Evolutionary conservation across 1,284 basidiomycete species (phyloP), one percentile per base, ranked within the genome.

Genomic region (Ganoderma resinaceum): DNA sequence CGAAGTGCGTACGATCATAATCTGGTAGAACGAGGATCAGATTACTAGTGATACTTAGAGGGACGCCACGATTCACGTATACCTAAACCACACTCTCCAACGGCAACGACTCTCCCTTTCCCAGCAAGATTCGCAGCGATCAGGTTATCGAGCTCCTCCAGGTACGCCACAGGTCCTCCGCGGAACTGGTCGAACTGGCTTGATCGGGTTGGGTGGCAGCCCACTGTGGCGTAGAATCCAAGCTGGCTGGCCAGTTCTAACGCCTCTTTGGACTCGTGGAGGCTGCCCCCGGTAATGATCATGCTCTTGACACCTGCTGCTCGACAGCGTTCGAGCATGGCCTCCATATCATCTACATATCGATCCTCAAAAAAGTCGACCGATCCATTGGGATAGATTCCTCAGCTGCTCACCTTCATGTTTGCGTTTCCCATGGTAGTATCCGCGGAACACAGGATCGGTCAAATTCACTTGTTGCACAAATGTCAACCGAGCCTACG

Each of bases 51-150:
- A 33, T 37, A 9, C 23, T 20, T 18, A 11, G 16, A n/a, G 37
- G 29, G 29, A 31, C 14, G 58, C 35, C 23, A 29, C 23, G n/a
- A 29, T 40, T 23, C 4, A 23, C 4, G 37, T 38, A 46, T 72
- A 93, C 93, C 93, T 43, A 97, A 81, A 12, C 95, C 95, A 73
- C 95, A 95, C 81, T 97, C 95, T 20, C 95, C 95, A 1, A 97
- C 81, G 0, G 94, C 93, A 9, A 95, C 90, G 20, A 89, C 88
- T 62, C 90, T 82, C 35, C 88, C 89, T 68, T 79, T 82, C 0
- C 88, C 87, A 7, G 82, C 82, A 18, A 89, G 77, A 79, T 92
- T 86, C n/a, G 78, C 74, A 20, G 77, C 78, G 31, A 95, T 86
- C 1, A 94, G 75, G 16, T 82, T 76, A 69, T 90, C 88, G 26